Conservation (phyloP, 2,329 filamentous ascomycete genomes). For the Emericellopsis atlantica region DNA sequence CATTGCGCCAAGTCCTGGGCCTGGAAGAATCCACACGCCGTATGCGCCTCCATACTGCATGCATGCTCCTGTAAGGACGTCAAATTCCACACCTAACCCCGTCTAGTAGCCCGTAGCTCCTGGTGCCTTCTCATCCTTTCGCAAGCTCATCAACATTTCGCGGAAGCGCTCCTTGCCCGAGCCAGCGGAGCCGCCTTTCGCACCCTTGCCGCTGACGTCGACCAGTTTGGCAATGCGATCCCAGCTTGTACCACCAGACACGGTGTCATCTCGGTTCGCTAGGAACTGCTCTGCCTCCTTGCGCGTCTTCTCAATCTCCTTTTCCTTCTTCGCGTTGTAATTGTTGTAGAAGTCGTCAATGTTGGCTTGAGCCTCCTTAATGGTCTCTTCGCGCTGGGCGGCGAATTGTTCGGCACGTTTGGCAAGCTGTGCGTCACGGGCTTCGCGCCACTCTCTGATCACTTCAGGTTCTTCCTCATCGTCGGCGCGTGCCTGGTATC, state of each 20-base stretch:
- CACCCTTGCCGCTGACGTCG: conserved; percentile 90
- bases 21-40: neutral
- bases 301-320: conserved; percentile 75
- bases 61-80: too few relatives aligned
- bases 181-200: conserved; percentile 73
- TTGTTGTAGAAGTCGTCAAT: conserved; percentile 99
- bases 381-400: conserved; percentile 69
- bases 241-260: conserved; percentile 93
- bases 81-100: too few relatives aligned
- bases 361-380: conserved; percentile 82
- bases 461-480: conserved; percentile 82
- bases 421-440: conserved; percentile 68
- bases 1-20: conserved; percentile 2
- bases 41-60: too few relatives aligned
- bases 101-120: conserved; percentile 49
- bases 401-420: conserved; percentile 78
- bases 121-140: conserved; percentile 83
- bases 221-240: conserved; percentile 95
- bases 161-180: conserved; percentile 95
- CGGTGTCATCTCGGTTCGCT: conserved; percentile 78
- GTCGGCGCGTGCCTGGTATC: conserved; percentile 41
- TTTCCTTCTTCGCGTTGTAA: conserved; percentile 97
- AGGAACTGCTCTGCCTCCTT: conserved; percentile 92
- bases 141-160: conserved; percentile 73
- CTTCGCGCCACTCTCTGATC: conserved; percentile 84